Evolutionary conservation across 2,329 filamentous ascomycete genomes (phyloP).

Genomic region (Triangularia verruculosa): DNA sequence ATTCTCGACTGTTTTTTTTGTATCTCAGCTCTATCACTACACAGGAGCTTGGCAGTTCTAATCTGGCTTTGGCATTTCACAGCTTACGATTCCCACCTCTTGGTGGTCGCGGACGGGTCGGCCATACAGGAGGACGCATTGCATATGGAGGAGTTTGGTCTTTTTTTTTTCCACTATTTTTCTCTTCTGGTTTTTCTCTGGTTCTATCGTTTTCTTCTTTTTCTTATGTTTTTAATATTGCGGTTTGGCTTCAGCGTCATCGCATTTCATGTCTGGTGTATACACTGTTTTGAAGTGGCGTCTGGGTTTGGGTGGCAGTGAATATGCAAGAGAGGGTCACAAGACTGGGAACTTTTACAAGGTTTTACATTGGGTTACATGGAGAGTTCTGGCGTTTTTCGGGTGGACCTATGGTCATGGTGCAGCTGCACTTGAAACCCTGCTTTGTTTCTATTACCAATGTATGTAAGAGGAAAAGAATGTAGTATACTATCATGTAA

Average conservation of each 20-base stretch:
- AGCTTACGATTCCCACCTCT: neutral
- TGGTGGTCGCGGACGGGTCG: neutral
- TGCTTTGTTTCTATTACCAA: neutral
- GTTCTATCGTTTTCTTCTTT: neutral
- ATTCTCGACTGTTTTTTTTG: neutral
- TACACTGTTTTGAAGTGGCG: neutral
- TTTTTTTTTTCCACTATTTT: conserved; percentile 5
- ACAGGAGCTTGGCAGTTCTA: neutral
- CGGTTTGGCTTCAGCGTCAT: conserved; percentile 11
- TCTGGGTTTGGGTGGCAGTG: neutral
- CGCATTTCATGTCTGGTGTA: neutral
- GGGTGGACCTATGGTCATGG: neutral
- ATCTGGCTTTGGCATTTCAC: neutral
- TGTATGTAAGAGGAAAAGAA: neutral
- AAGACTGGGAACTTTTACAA: neutral
- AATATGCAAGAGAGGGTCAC: neutral
- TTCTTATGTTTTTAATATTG: neutral
- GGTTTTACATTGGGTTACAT: neutral
- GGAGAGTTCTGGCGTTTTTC: neutral
- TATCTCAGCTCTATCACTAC: neutral
- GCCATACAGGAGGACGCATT: neutral
- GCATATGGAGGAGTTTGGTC: neutral
- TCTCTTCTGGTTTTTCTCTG: neutral
- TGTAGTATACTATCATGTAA: neutral
- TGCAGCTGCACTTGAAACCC: neutral